Conservation (phyloP, 2,329 filamentous ascomycete species). For the Zelopaecilomyces penicillatus region DNA sequence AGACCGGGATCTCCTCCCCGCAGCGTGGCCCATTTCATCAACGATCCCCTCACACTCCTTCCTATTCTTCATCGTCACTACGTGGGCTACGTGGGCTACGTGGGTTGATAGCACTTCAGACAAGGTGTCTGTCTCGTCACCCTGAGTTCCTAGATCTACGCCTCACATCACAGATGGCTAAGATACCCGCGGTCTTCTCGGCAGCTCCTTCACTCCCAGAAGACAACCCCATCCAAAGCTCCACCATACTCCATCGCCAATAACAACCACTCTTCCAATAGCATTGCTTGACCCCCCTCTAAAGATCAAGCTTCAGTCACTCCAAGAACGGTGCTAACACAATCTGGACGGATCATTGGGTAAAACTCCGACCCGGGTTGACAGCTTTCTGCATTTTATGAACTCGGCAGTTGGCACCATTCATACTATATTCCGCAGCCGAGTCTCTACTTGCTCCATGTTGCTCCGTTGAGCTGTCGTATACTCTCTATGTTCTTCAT, state of each 20-base stretch:
- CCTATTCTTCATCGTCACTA: background rate
- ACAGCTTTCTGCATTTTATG: too few species aligned
- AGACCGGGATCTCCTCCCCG: slow-evolving; percentile 5
- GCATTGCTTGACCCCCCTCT: too few species aligned
- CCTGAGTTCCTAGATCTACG: background rate
- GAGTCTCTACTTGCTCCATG: too few species aligned
- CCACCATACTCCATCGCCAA: background rate
- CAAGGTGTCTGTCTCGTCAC: slow-evolving; percentile 1
- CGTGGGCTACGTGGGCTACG: slow-evolving; percentile 2
- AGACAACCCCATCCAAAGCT: background rate
- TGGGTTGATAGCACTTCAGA: slow-evolving; percentile 4
- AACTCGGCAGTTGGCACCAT: too few species aligned
- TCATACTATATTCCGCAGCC: too few species aligned
- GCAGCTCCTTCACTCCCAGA: background rate
- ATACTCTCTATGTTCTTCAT: too few species aligned
- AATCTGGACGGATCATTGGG: too few species aligned
- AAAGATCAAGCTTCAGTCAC: too few species aligned
- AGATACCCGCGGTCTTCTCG: slow-evolving; percentile 4
- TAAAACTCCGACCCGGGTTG: too few species aligned
- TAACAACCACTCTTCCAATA: background rate
- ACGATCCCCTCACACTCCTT: slow-evolving; percentile 1
- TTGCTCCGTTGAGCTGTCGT: too few species aligned
- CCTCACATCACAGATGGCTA: background rate
- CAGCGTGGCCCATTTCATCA: slow-evolving; percentile 6
- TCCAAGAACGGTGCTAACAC: too few species aligned